Evolutionary conservation across 2,329 filamentous ascomycete genomes (phyloP).

Genomic region (Sporothrix protearum): DNA sequence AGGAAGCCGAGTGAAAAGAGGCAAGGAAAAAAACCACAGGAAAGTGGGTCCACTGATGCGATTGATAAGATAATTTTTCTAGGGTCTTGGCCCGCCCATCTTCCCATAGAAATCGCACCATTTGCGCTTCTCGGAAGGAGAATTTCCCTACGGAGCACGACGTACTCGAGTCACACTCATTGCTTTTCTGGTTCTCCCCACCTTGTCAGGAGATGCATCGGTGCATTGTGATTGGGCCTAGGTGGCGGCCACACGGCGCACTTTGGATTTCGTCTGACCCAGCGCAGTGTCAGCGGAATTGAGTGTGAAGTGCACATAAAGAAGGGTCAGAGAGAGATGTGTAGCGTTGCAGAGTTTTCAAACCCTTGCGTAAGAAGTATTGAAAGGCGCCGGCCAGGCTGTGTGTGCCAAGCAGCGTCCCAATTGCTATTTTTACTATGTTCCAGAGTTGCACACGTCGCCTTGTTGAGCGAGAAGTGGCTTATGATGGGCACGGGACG

Average conservation of each 20-base stretch:
- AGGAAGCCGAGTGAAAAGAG: slow-evolving; percentile 15
- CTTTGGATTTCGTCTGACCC: slow-evolving; percentile 26
- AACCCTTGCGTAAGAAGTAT: slow-evolving; percentile 7
- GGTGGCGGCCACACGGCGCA: slow-evolving; percentile 6
- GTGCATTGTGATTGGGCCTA: slow-evolving; percentile 21
- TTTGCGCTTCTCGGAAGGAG: slow-evolving; percentile 16
- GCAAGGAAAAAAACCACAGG: not conserved
- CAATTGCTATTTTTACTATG: not conserved
- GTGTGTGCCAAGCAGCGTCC: not conserved
- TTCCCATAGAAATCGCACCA: slow-evolving; percentile 25
- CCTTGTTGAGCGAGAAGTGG: not conserved
- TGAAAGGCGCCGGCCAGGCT: not conserved
- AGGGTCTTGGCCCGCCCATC: slow-evolving; percentile 13
- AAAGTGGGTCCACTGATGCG: slow-evolving; percentile 27
- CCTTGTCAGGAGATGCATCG: slow-evolving; percentile 16
- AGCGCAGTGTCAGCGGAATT: slow-evolving; percentile 26
- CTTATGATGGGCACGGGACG: not conserved
- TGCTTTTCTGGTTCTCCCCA: not conserved
- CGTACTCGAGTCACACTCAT: not conserved
- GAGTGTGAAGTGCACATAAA: not conserved
- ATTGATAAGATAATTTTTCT: slow-evolving; percentile 34
- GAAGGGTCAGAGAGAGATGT: no score
- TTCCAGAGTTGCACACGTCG: not conserved
- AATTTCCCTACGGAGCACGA: not conserved
- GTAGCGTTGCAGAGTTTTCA: slow-evolving; percentile 22